Percentiles rank a stretch among this genome's conserved stretches.
Conservation (phyloP, 2,329 filamentous ascomycete species). For the Beauveria brongniartii region DNA sequence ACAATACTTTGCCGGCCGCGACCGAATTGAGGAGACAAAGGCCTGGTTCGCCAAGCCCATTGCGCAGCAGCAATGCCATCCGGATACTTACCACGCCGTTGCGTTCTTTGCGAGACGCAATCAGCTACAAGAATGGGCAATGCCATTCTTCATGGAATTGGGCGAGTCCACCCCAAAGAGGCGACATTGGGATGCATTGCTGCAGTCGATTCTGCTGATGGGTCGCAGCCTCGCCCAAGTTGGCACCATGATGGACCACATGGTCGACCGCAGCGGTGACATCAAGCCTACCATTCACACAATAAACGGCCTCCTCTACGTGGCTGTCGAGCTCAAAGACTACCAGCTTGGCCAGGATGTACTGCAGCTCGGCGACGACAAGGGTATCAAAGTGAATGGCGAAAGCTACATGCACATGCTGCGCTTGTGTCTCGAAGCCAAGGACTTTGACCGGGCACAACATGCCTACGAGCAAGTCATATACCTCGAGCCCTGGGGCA, state of each 20-base stretch:
- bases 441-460: conserved; percentile 63
- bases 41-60: conserved; percentile 57
- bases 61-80: conserved; percentile 16
- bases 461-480: conserved; percentile 48
- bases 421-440: conserved; percentile 63
- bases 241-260: conserved; percentile 55
- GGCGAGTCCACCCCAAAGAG: conserved; percentile 41
- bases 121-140: conserved; percentile 53
- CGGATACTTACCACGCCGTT: conserved; percentile 22
- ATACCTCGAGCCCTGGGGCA: conserved; percentile 27
- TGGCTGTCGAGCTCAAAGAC: conserved; percentile 62
- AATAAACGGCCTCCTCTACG: conserved; percentile 68
- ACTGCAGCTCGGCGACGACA: conserved; percentile 55
- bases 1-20: conserved; percentile 50
- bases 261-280: conserved; percentile 52
- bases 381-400: conserved; percentile 58
- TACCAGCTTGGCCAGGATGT: conserved; percentile 67
- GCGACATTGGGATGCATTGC: conserved; percentile 60
- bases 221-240: conserved; percentile 54
- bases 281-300: conserved; percentile 57
- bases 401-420: conserved; percentile 68
- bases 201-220: conserved; percentile 62
- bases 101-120: conserved; percentile 49
- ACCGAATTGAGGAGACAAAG: conserved; percentile 54
- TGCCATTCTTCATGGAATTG: conserved; percentile 46